Base-by-base conservation (phyloP, 1,284 basidiomycete genomes). In the Ceratobasidium sp. region DNA sequence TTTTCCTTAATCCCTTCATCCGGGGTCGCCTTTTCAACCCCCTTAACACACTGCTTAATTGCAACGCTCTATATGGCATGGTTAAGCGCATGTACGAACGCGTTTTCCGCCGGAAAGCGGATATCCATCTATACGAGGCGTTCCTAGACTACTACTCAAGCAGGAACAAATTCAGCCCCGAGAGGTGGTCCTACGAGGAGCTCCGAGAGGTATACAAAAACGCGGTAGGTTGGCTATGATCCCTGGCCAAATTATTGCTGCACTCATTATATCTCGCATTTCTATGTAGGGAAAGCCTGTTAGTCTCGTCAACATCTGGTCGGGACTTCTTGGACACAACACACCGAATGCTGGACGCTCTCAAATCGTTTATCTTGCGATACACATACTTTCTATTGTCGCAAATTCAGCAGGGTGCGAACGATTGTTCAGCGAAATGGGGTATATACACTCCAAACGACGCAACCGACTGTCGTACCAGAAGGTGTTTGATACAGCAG, bases 1-100 rank as follows among this genome's bases (percentile, higher is more conserved):
- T 84, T 1, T 70, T 85, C 34, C 71, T 84, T 21, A 84, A 85
- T 75, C 80, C 79, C 23, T 52, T 46, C 50, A 62, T 75, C 36
- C 60, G 50, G 1, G 21, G 21, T 30, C 48, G 55, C 8, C 52
- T 64, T 4, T 74, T 74, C 71, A 65, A 72, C 32, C 21, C 46
- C 26, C 26, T 12, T 12, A 61, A 41, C 39, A 53, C 50, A 28
- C 8, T 32, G 12, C 32, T 43, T 41, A 50, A 46, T 39, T 39
- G 36, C 6, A 6, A 6, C 6, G 36, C 8, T 39, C 36, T 39
- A 14, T 57, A 26, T 30, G 6, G 53, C 6, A 30, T 32, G 3
- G 30, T 26, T 6, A 57, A 62, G 36, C 60, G 43, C n/a, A 43
- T 60, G 12, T 60, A 39, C 23, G 18, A 34, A 18, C 34, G 58